These are phyloP conservation scores for Sonneratia alba DNA, from an alignment of 345 rosid species.

Conservation along the genomic window DNA sequence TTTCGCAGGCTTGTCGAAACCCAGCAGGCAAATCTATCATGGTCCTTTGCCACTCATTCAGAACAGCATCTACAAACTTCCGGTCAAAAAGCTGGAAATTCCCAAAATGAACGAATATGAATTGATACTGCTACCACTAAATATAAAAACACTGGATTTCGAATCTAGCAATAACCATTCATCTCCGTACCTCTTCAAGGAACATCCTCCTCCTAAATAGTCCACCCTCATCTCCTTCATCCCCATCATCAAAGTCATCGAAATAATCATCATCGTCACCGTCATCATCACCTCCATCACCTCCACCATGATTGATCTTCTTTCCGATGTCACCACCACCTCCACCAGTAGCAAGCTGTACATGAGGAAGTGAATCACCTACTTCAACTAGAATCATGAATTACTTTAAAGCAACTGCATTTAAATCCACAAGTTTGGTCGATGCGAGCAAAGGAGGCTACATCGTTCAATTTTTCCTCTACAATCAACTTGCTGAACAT, in stretches of 20 bases:
- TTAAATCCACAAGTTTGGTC: not conserved
- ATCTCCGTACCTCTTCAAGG: constrained; percentile 65
- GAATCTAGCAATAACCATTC: not conserved
- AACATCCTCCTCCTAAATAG: constrained; percentile 75
- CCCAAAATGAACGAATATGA: constrained; percentile 1
- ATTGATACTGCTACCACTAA: not conserved
- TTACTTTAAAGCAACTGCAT: not conserved
- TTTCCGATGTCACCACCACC: constrained; percentile 96
- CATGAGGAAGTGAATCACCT: constrained; percentile 4
- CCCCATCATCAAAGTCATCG: constrained; percentile 88
- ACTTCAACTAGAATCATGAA: not conserved
- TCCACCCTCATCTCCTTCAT: constrained; percentile 90
- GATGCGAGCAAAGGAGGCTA: not conserved
- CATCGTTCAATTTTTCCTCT: not conserved
- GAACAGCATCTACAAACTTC: constrained; percentile 86
- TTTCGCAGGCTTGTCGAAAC: constrained; percentile 92
- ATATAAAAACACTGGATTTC: not conserved
- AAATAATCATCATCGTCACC: constrained; percentile 97
- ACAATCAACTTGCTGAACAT: not conserved
- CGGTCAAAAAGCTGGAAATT: constrained; percentile 69
- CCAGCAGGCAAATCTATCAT: constrained; percentile 98
- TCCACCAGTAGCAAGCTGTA: constrained; percentile 79
- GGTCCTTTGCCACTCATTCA: constrained; percentile 94
- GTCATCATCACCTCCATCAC: constrained; percentile 95
- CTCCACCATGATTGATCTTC: constrained; percentile 77